Conservation (phyloP, 2,329 filamentous ascomycete genomes). For the Drechslerella stenobrocha region DNA sequence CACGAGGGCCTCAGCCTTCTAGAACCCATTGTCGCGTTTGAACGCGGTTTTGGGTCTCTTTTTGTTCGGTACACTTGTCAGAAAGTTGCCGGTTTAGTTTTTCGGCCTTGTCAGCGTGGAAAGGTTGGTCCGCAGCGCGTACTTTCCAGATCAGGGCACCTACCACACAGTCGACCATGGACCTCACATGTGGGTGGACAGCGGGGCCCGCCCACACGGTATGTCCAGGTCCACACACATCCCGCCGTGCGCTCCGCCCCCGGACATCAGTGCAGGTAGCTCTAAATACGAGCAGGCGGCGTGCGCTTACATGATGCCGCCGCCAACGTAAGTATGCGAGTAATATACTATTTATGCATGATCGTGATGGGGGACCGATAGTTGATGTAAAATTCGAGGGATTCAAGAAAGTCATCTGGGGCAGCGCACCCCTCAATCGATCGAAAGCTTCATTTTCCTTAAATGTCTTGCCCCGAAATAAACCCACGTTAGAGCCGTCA, state of each 20-base stretch:
- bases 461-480: constrained; percentile 41
- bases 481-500: constrained; percentile 30
- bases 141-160: constrained; percentile 4
- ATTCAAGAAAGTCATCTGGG: constrained; percentile 1
- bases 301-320: no score
- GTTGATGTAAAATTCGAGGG: not conserved
- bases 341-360: no score
- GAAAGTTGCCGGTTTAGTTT: no score
- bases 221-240: no score
- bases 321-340: no score
- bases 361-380: no score
- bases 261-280: no score
- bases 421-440: constrained; percentile 22
- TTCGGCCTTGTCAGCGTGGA: no score
- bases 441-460: constrained; percentile 12
- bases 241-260: no score
- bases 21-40: constrained; percentile 37
- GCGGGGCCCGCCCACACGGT: no score
- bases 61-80: not conserved
- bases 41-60: constrained; percentile 9
- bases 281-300: no score
- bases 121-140: not conserved
- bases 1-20: constrained; percentile 32
- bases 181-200: no score
- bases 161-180: not conserved